These are phyloP conservation scores for Diaporthe capsici DNA, from an alignment of 2,329 filamentous ascomycete species.

Conservation along the genomic window DNA sequence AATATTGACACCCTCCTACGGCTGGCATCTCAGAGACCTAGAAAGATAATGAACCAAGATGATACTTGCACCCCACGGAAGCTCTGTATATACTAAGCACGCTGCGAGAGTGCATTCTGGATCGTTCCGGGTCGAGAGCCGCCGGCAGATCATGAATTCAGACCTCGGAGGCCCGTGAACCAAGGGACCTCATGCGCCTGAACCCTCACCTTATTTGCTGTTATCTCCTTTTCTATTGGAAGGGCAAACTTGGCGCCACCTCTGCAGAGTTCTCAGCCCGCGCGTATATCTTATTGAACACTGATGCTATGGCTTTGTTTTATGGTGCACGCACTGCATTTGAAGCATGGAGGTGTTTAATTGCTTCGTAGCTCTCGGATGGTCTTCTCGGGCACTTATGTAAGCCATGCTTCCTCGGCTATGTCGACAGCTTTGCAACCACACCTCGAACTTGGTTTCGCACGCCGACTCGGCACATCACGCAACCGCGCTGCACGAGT, in stretches of 20 bases:
- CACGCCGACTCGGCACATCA: not conserved
- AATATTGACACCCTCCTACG: not conserved
- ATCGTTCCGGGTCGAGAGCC: not conserved
- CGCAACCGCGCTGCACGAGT: not conserved
- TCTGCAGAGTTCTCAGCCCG: slow-evolving; percentile 2
- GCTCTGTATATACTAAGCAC: not conserved
- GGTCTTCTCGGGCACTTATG: not conserved
- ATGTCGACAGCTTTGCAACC: not conserved
- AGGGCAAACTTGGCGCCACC: not conserved
- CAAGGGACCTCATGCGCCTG: not conserved
- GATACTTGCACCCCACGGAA: not conserved
- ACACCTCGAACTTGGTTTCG: not conserved
- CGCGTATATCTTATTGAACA: not conserved
- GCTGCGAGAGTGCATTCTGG: not conserved
- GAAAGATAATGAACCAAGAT: not conserved
- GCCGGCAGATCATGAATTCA: not conserved
- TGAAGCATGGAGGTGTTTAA: not conserved
- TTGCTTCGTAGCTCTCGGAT: not conserved
- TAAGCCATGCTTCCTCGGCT: not conserved
- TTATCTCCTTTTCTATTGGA: not conserved
- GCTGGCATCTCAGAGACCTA: not conserved
- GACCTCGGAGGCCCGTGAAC: not conserved
- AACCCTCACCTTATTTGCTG: not conserved
- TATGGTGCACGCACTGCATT: not conserved
- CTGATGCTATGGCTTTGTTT: not conserved